phyloP scores from a whole-genome alignment of 2,329 filamentous ascomycete genomes.

The Arthrobotrys conoides region DNA sequence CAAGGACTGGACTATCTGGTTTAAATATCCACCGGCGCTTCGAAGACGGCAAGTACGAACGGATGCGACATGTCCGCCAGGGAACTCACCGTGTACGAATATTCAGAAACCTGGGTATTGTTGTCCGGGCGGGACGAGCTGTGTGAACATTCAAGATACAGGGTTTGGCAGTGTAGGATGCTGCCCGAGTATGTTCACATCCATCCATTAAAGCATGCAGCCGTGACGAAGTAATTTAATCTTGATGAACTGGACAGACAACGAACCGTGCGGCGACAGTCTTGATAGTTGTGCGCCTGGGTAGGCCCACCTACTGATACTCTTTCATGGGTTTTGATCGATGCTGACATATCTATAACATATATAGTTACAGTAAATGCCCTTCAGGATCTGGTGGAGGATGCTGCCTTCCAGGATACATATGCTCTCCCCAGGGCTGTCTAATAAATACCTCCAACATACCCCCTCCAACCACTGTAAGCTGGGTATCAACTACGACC shows the following conservation, averaged over 20 bases:
- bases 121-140: conserved; percentile 77
- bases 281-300: conserved; percentile 46
- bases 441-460: conserved; percentile 37
- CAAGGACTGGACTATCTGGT: conserved; percentile 23
- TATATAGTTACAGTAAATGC: conserved; percentile 42
- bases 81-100: conserved; percentile 75
- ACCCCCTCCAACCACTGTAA: conserved; percentile 13
- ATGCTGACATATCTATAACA: background rate
- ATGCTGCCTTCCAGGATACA: conserved; percentile 56
- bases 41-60: conserved; percentile 70
- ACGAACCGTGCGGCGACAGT: conserved; percentile 38
- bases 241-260: conserved; percentile 17
- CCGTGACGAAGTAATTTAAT: background rate
- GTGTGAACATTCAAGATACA: conserved; percentile 75
- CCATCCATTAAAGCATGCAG: background rate
- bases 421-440: conserved; percentile 55
- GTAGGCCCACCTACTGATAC: conserved; percentile 8
- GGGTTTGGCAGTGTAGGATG: conserved; percentile 80
- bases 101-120: conserved; percentile 80
- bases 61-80: conserved; percentile 75
- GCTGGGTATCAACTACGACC: conserved; percentile 27
- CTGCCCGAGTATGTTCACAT: conserved; percentile 71
- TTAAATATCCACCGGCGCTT: conserved; percentile 12
- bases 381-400: conserved; percentile 46
- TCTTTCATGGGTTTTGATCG: background rate